Evolutionary conservation across 2,329 filamentous ascomycete genomes (phyloP), one percentile per base, ranked within the genome.

Genomic region (Seiridium cupressi): DNA sequence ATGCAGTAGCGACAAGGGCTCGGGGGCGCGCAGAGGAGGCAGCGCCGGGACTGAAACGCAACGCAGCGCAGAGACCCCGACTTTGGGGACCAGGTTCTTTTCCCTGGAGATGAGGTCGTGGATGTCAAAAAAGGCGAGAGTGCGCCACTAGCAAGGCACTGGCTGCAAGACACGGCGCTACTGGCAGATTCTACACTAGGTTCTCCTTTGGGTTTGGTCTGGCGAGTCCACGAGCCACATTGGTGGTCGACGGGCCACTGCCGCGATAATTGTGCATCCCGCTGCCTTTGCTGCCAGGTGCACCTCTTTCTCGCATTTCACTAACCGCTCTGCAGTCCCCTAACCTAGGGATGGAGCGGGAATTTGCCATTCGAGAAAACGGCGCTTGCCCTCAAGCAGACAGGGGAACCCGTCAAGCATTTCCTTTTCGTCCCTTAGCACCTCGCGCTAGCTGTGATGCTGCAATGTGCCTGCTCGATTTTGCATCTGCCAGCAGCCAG

Each of bases 91-190:
- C 8, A n/a, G 51, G 51, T 42, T 26, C 36, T 31, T 55, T 55
- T 18, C 38, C 44, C 34, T 40, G 51, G 51, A 55, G 36, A 55
- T 55, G 51, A 55, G 51, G 51, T 13, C 51, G 51, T 55, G 40
- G 36, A 44, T 44, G 18, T 55, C 31, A 26, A 26, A 26, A 53
- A 55, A 55, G 34, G 51, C 34, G 51, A 55, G 51, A 55, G 51
- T 10, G 38, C 38, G 18, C 35, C 36, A 44, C 40, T 55, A 55
- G 51, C 51, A 38, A 32, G 36, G 51, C 49, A 38, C 51, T 55
- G 26, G 36, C 36, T 55, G 38, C 36, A 44, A n/a, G 51, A 44
- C 31, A 40, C 35, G 26, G 18, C 10, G 42, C 42, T 44, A 44
- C 42, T 44, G 42, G 42, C 18, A 44, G 10, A 11, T 44, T 13